These are phyloP conservation scores for Kwoniella shivajii DNA, from an alignment of 1,284 basidiomycete genomes.

Conservation along the genomic window DNA sequence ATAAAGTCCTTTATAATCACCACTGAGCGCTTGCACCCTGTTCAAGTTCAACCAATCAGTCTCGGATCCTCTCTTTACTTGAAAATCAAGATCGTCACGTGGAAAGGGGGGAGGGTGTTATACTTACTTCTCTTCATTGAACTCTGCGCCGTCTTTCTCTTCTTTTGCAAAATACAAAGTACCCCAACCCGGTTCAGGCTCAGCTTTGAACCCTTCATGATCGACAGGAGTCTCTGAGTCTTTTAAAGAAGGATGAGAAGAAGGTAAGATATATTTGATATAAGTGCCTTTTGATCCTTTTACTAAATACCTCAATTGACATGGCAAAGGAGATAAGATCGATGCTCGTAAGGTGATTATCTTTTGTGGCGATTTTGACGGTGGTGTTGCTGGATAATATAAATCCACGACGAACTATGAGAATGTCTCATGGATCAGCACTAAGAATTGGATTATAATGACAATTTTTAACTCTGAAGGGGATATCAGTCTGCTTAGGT, in stretches of 20 bases:
- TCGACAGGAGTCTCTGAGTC: slow-evolving; percentile 15
- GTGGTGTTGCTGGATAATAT: slow-evolving; percentile 62
- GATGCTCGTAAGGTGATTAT: slow-evolving; percentile 69
- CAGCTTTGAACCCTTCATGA: slow-evolving; percentile 13
- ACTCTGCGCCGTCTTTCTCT: slow-evolving; percentile 18
- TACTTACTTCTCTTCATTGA: slow-evolving; percentile 11
- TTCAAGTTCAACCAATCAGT: background rate
- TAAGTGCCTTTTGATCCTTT: slow-evolving; percentile 68
- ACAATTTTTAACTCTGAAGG: no score
- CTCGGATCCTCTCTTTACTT: background rate
- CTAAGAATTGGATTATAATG: no score
- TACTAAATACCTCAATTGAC: slow-evolving; percentile 67
- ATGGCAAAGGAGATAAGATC: slow-evolving; percentile 64
- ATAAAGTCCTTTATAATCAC: slow-evolving; percentile 37
- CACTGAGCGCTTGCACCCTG: slow-evolving; percentile 13
- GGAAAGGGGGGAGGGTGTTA: background rate
- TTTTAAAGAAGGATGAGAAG: slow-evolving; percentile 18
- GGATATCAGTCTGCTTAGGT: background rate
- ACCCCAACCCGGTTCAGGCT: slow-evolving; percentile 20
- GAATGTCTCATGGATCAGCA: background rate
- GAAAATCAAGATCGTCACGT: background rate
- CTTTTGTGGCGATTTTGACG: slow-evolving; percentile 59
- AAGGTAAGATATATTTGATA: slow-evolving; percentile 67
- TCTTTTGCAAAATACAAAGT: slow-evolving; percentile 23
- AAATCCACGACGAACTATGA: slow-evolving; percentile 64